phyloP scores from a whole-genome alignment of 306 rosid genomes.

The Clitoria ternatea region DNA sequence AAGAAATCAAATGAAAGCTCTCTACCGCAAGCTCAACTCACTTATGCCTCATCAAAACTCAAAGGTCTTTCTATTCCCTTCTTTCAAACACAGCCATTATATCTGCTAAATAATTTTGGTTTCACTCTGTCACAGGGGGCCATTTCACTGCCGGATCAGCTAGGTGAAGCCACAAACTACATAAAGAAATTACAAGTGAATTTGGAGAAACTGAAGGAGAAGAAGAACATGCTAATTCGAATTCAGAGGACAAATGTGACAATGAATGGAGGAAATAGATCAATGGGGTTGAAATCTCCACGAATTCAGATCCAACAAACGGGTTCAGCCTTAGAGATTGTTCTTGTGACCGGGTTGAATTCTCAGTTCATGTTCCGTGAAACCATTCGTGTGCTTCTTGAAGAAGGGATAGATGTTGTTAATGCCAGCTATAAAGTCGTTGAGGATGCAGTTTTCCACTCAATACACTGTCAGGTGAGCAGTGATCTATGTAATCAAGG shows the following conservation, averaged over 20 bases:
- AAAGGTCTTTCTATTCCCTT: conserved; percentile 30
- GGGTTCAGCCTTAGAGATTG: conserved; percentile 47
- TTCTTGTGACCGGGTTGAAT: conserved; percentile 55
- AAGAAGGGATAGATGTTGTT: conserved; percentile 63
- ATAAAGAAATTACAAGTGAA: conserved; percentile 54
- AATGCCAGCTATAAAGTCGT: conserved; percentile 48
- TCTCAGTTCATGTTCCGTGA: conserved; percentile 47
- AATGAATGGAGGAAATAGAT: background rate
- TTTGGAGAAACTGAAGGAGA: conserved; percentile 63
- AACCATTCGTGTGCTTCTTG: conserved; percentile 47
- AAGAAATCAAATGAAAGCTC: conserved; percentile 69
- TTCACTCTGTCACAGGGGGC: conserved; percentile 34
- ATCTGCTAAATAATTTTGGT: no score
- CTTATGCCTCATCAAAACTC: conserved; percentile 53
- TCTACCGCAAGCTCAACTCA: conserved; percentile 49
- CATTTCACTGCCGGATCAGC: conserved; percentile 46
- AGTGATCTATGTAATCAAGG: no score
- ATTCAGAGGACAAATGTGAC: conserved; percentile 7
- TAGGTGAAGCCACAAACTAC: conserved; percentile 60
- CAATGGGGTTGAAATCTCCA: conserved; percentile 26
- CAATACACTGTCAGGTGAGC: conserved; percentile 55
- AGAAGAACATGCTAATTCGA: conserved; percentile 41
- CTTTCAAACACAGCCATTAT: no score
- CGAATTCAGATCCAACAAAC: conserved; percentile 52
- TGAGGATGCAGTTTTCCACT: conserved; percentile 44